Conservation (phyloP, 495 filamentous ascomycete genomes). For the Lepidopterella palustris region DNA sequence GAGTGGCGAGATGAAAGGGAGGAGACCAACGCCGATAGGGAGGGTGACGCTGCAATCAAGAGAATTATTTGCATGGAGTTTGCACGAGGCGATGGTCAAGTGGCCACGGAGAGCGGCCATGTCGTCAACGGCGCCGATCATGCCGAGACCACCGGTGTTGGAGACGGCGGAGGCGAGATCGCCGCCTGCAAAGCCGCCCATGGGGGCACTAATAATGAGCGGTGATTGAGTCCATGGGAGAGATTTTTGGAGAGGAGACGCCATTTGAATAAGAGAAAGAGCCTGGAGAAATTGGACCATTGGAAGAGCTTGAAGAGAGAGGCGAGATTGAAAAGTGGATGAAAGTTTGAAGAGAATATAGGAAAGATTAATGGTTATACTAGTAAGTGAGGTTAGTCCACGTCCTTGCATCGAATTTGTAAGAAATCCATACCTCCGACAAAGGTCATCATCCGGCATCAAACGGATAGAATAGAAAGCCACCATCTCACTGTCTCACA, state of each 20-base stretch:
- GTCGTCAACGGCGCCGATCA: conserved; percentile 33
- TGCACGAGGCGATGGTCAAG: conserved; percentile 22
- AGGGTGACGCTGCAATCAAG: conserved; percentile 33
- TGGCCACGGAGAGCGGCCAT: conserved; percentile 19
- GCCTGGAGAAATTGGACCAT: too few species aligned
- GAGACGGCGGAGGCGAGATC: conserved; percentile 54
- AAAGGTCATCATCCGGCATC: too few species aligned
- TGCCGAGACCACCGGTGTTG: conserved; percentile 50
- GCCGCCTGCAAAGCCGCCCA: conserved; percentile 62
- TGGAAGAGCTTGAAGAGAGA: too few species aligned
- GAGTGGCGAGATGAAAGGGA: conserved; percentile 49
- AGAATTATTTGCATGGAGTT: conserved; percentile 1
- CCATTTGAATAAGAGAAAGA: too few species aligned
- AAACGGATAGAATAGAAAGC: too few species aligned
- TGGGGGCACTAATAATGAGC: conserved; percentile 62
- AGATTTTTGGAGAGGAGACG: conserved; percentile 1
- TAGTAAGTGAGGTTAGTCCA: too few species aligned
- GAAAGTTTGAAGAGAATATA: too few species aligned
- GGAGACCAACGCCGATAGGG: conserved; percentile 59
- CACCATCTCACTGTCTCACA: too few species aligned
- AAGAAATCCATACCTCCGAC: too few species aligned
- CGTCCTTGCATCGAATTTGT: too few species aligned
- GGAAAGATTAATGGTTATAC: too few species aligned
- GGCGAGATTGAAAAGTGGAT: too few species aligned
- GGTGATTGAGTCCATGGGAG: conserved; percentile 55